These are phyloP conservation scores for Solanum hybrid DNA, from an alignment of 305 asterid genomes.

Conservation along the genomic window DNA sequence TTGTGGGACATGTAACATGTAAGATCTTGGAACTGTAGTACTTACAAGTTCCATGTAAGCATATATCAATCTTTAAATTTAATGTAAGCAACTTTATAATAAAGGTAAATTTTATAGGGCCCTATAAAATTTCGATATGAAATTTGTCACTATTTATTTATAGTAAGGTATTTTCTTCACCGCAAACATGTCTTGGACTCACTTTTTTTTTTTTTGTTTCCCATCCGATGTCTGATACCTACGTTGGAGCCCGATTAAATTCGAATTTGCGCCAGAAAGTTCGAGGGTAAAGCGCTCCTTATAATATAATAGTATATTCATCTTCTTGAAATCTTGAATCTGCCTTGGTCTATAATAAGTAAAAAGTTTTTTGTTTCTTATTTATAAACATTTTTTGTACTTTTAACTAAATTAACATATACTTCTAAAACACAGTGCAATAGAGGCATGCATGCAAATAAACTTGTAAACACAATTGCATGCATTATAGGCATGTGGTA, in stretches of 20 bases:
- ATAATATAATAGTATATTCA: no score
- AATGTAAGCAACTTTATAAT: background rate
- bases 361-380: background rate
- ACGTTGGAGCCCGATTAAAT: no score
- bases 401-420: background rate
- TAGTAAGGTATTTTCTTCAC: background rate
- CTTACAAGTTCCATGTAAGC: background rate
- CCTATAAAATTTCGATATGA: background rate
- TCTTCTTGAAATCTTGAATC: background rate
- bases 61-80: background rate
- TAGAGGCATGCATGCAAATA: background rate
- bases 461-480: background rate
- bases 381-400: background rate
- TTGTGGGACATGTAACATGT: background rate
- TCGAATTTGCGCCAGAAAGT: no score
- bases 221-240: no score
- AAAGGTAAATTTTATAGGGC: background rate
- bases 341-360: background rate
- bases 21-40: background rate
- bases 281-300: no score
- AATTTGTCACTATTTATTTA: background rate
- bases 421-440: background rate
- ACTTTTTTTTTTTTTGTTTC: background rate
- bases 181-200: background rate
- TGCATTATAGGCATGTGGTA: background rate